Evolutionary conservation across 176 grass and related monocot genomes (phyloP), one percentile per base, ranked within the genome.

Genomic region (Aechmea fasciata): DNA sequence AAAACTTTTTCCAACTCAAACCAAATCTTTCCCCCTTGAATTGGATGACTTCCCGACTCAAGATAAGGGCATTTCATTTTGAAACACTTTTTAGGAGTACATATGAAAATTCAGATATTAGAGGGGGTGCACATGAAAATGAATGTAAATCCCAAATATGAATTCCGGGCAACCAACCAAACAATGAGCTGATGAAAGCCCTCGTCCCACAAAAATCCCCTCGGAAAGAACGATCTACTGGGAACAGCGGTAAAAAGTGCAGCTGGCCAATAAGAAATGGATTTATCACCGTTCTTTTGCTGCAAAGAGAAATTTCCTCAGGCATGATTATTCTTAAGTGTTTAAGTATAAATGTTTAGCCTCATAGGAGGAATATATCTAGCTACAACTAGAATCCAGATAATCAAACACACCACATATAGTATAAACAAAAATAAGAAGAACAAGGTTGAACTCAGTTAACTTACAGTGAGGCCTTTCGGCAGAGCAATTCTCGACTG

Each of bases 151-250:
- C 83, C 20, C 57, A 76, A 67, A 26, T 51, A 50, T 61, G 69
- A 11, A 76, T 13, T 8, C 1, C 76, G 50, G 54, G 77, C 57
- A 71, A 20, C 69, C 77, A 85, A 96, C 92, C 94, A 78, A 63
- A 97, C 83, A 20, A 92, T 59, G 77, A 97, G 69, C 69, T 97
- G 89, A 85, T 97, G 94, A 79, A 97, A 97, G 24, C 94, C 94
- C 65, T 97, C 89, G 26, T 97, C 94, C 89, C 94, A 97, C 65
- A 97, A 78, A 79, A 97, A 97, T 49, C 94, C 94, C 77, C 94
- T 89, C 50, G 86, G 94, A 67, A 97, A 97, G 77, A 97, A 90
- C 59, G 94, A 93, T 48, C 94, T 74, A 75, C 94, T 97, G 29
- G 89, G 94, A 28, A 97, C 94, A 92, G 89, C 94, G 22, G 94